phyloP scores from a whole-genome alignment of 2,329 filamentous ascomycete genomes.

The Aspergillus versicolor region DNA sequence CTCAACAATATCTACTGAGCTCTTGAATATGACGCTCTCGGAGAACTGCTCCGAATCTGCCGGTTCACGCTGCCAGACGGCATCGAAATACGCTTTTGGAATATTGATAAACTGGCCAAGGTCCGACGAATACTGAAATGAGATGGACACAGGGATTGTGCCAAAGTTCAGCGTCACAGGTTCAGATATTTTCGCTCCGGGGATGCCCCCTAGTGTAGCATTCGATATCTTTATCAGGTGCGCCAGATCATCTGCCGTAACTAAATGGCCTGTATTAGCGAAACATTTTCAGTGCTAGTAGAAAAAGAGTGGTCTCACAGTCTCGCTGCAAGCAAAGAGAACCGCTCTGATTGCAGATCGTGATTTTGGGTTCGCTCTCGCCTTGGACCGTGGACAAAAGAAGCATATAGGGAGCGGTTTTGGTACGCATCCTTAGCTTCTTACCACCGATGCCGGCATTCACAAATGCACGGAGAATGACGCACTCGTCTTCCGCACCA shows the following conservation, averaged over 20 bases:
- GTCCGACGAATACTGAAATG: conserved; percentile 29
- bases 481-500: conserved; percentile 30
- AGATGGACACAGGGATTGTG: conserved; percentile 24
- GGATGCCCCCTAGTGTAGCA: conserved; percentile 15
- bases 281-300: neutral
- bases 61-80: conserved; percentile 31
- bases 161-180: conserved; percentile 28
- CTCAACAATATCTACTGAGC: conserved; percentile 30
- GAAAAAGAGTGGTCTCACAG: conserved; percentile 19
- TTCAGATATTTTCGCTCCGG: conserved; percentile 22
- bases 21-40: conserved; percentile 29
- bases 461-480: conserved; percentile 31
- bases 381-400: conserved; percentile 29
- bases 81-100: conserved; percentile 32
- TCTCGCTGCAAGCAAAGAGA: conserved; percentile 30
- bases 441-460: conserved; percentile 33
- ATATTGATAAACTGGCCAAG: conserved; percentile 30
- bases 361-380: conserved; percentile 33
- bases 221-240: conserved; percentile 22
- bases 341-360: conserved; percentile 34
- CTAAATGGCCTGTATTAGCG: conserved; percentile 10
- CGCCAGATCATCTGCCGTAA: conserved; percentile 21
- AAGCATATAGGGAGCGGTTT: conserved; percentile 34
- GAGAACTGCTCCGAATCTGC: conserved; percentile 28
- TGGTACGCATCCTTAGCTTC: conserved; percentile 30